phyloP scores from a whole-genome alignment of 225 moss, liverwort and hornwort genomes.

The Marchantia polymorpha region DNA sequence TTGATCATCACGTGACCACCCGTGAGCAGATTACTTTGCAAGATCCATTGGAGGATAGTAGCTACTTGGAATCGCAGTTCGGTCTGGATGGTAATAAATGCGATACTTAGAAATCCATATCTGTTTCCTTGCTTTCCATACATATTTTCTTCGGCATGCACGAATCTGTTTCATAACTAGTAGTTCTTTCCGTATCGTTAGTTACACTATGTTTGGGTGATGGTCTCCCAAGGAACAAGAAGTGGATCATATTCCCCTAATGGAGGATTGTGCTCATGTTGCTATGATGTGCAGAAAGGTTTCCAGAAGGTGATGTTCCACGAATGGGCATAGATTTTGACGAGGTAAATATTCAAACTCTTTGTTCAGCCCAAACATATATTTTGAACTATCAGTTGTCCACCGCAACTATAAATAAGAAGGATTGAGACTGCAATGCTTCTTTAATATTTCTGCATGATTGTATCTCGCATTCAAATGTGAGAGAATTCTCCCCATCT shows the following conservation, averaged over 20 bases:
- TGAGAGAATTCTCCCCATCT: too few species aligned
- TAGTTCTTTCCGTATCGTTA: too few species aligned
- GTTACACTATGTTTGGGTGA: too few species aligned
- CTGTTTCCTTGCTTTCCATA: too few species aligned
- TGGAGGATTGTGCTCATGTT: neutral
- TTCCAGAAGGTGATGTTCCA: slow-evolving; percentile 80
- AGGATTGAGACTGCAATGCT: neutral
- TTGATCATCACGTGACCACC: slow-evolving; percentile 89
- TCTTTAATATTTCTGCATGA: neutral
- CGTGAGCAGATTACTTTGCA: slow-evolving; percentile 98
- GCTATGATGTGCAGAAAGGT: slow-evolving; percentile 62
- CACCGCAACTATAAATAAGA: neutral
- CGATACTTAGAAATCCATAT: too few species aligned
- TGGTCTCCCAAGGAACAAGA: too few species aligned
- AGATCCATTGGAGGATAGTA: slow-evolving; percentile 72
- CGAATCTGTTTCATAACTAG: too few species aligned
- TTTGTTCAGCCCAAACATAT: neutral
- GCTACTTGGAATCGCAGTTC: slow-evolving; percentile 81
- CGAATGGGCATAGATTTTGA: slow-evolving; percentile 88
- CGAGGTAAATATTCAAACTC: slow-evolving; percentile 54
- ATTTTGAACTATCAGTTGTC: neutral
- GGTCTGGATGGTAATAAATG: slow-evolving; percentile 70
- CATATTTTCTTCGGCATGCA: too few species aligned
- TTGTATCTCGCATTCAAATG: too few species aligned
- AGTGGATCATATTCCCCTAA: too few species aligned